Conservation (phyloP, 805 yeast species). For the Tetrapisispora iriomotensis region DNA sequence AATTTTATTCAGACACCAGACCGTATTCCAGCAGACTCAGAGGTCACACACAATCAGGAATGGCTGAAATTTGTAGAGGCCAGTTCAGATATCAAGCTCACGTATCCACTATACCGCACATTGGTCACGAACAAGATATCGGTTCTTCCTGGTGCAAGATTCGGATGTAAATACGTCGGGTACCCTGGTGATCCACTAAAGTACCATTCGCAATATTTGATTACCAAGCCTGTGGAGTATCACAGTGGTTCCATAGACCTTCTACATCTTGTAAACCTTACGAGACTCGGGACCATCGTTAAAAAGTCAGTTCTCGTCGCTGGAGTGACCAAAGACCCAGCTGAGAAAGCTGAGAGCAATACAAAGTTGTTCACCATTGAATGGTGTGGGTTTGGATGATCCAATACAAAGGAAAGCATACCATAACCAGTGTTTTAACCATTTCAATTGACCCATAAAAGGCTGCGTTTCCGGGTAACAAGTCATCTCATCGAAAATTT, state of each 20-base stretch:
- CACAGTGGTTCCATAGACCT: conserved; percentile 39
- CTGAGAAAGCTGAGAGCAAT: conserved; percentile 12
- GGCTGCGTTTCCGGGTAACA: no score
- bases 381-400: conserved; percentile 95
- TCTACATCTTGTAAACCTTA: conserved; percentile 63
- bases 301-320: conserved; percentile 68
- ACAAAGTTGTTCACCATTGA: conserved; percentile 61
- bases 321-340: conserved; percentile 1
- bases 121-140: not conserved
- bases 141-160: conserved; percentile 70
- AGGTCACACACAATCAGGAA: conserved; percentile 33
- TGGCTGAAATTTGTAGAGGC: conserved; percentile 20
- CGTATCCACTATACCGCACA: not conserved
- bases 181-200: conserved; percentile 93
- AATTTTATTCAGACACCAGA: not conserved
- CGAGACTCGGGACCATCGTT: conserved; percentile 85
- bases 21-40: conserved; percentile 24
- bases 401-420: no score
- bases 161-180: conserved; percentile 82
- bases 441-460: no score
- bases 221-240: conserved; percentile 37
- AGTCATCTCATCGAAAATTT: no score
- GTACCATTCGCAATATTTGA: conserved; percentile 79
- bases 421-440: no score
- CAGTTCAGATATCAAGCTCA: not conserved